Evolutionary conservation across 108 stramenopile species (phyloP), one percentile per base, ranked within the genome.

Genomic region (Nannochloropsis oceanica): DNA sequence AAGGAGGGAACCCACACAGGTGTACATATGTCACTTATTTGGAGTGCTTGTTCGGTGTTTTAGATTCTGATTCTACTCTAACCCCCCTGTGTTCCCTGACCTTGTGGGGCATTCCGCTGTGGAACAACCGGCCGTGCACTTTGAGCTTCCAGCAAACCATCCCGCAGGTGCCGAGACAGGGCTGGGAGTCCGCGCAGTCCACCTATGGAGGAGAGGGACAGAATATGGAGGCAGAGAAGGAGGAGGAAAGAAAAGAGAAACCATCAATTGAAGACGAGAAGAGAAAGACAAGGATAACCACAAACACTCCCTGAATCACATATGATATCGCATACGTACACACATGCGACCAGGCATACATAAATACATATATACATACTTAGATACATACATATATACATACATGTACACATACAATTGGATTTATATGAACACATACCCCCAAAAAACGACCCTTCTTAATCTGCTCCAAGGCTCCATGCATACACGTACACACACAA

Each of bases 161-260:
- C 27, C 92, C 87, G 27, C 43, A 87, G 79, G 88, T 90, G 42
- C 91, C 91, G 8, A 89, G 83, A 86, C 92, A 92, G 22, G 92
- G 92, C 84, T 93, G 91, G 27, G 89, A 90, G 89, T 93, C 92
- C 27, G 92, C 90, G 44, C 90, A 89, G 87, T 93, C 92, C 9
- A 93, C 46, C 46, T 50, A n/a, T n/a, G n/a, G n/a, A n/a, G n/a
- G n/a, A n/a, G n/a, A n/a, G n/a, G n/a, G n/a, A n/a, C n/a, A n/a
- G n/a, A n/a, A n/a, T n/a, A n/a, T n/a, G n/a, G n/a, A n/a, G n/a
- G n/a, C n/a, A n/a, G n/a, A n/a, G n/a, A n/a, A n/a, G n/a, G n/a
- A n/a, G n/a, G n/a, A n/a, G n/a, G n/a, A n/a, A n/a, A n/a, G n/a
- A n/a, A n/a, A n/a, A n/a, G n/a, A n/a, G n/a, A n/a, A n/a, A n/a